Conservation (phyloP, 192 early-diverging fungal genomes). For the Chytriomyces sp. region DNA sequence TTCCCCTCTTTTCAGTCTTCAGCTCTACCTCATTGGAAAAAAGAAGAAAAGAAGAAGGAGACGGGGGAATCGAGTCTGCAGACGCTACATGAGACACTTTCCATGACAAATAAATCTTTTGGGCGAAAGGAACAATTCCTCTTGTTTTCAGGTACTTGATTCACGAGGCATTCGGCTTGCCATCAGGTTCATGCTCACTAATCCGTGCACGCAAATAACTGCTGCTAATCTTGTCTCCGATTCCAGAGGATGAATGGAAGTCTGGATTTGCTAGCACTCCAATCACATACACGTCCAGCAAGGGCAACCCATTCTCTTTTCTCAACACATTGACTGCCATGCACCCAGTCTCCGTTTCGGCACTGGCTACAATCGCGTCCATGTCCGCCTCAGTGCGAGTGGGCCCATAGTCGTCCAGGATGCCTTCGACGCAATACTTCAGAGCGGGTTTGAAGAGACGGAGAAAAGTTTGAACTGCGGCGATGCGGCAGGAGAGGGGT, state of each 20-base stretch:
- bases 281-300: conserved; percentile 71
- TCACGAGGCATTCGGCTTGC: too few species aligned
- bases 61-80: too few species aligned
- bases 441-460: conserved; percentile 49
- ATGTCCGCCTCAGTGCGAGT: conserved; percentile 73
- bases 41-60: too few species aligned
- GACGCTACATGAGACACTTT: too few species aligned
- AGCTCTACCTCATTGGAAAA: too few species aligned
- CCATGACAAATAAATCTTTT: too few species aligned
- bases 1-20: too few species aligned
- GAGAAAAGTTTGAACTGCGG: conserved; percentile 65
- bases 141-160: too few species aligned
- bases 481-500: conserved; percentile 61
- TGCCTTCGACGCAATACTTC: conserved; percentile 61
- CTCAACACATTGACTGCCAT: conserved; percentile 74
- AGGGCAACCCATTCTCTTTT: conserved; percentile 48
- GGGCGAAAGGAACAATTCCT: too few species aligned
- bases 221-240: neutral
- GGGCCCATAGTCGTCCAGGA: conserved; percentile 86
- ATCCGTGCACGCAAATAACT: neutral
- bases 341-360: conserved; percentile 74
- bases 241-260: neutral
- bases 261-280: conserved; percentile 44
- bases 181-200: too few species aligned
- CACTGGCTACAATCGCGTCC: conserved; percentile 78